Base-by-base conservation (phyloP, 2,329 filamentous ascomycete species). In the Pochonia chlamydosporia region DNA sequence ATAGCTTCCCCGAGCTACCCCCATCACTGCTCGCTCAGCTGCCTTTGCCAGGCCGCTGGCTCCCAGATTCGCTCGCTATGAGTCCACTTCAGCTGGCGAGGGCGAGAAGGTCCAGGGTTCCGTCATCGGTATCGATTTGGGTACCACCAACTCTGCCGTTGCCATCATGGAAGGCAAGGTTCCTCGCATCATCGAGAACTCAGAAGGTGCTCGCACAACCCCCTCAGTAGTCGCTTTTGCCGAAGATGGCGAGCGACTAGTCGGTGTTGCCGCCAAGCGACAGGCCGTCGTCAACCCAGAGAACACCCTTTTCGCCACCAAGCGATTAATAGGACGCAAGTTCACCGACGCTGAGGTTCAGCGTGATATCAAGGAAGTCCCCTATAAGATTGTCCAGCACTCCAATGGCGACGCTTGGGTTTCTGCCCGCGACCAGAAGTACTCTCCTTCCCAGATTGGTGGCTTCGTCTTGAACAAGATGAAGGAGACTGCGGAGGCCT, bases 351-450 rank as follows among this genome's bases (percentile, higher is more conserved):
- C 77, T 56, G 92, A 97, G 79, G 89, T 95, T 50, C 92, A 97
- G 79, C 87, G 90, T 63, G 92, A 97, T 67, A 88, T 97, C 67
- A 90, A 95, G 76, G 89, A 96, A 74, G 91, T 97, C 11, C 92
- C 92, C 51, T 97, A 96, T 82, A 96, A 96, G 83, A 96, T 97
- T 59, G 85, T 96, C 50, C 90, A 96, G 76, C 92, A 96, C 82
- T 83, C 75, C 75, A 96, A 96, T 69, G 92, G 92, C 60, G 92
- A 96, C 66, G 92, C 92, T 54, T 96, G 92, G 92, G 87, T 97
- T 54, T 83, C 91, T 71, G 88, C 91, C 60, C 89, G 90, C 59
- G 90, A 85, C 65, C 84, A 96, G 73, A 95, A 91, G 72, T 96
- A 96, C 79, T 96, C 91, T 56, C 92, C 92, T 49, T 96, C 91